Percentiles rank a stretch among this genome's conserved stretches.
phyloP scores from a whole-genome alignment of 192 early-diverging fungal genomes.

The Backusella psychrophila region DNA sequence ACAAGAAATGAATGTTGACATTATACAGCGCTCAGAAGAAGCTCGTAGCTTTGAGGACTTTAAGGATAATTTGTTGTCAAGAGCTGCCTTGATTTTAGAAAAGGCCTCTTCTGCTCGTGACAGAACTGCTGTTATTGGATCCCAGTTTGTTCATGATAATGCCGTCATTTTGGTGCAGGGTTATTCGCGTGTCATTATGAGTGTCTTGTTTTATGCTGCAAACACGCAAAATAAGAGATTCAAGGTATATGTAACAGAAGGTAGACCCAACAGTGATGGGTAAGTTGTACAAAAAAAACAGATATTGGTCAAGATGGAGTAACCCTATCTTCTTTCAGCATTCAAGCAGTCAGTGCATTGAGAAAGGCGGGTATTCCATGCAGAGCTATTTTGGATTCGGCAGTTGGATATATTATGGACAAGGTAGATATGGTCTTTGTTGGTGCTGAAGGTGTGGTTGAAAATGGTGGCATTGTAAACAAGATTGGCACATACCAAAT shows the following conservation, averaged over 20 bases:
- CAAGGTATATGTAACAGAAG: constrained; percentile 92
- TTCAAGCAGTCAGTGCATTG: constrained; percentile 68
- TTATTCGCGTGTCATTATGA: constrained; percentile 93
- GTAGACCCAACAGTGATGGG: constrained; percentile 73
- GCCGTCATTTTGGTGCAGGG: constrained; percentile 87
- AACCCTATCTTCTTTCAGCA: constrained; percentile 23
- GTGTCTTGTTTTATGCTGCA: constrained; percentile 73
- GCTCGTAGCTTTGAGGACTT: constrained; percentile 60
- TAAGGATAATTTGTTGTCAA: constrained; percentile 63
- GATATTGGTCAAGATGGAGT: background rate
- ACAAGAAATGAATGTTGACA: too few relatives aligned
- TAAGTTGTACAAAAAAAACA: constrained; percentile 19
- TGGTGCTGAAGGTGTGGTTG: constrained; percentile 97
- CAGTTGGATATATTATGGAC: constrained; percentile 92
- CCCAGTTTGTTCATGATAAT: constrained; percentile 80
- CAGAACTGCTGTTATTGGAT: constrained; percentile 73
- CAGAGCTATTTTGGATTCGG: constrained; percentile 84
- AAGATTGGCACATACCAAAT: constrained; percentile 96
- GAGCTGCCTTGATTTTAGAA: constrained; percentile 71
- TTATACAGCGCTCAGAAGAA: constrained; percentile 18
- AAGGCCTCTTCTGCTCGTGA: constrained; percentile 70
- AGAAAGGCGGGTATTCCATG: constrained; percentile 75
- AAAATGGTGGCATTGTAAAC: constrained; percentile 98
- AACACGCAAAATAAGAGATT: constrained; percentile 77
- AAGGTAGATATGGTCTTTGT: constrained; percentile 96